Base-by-base conservation (phyloP, 176 grass and related monocot species). In the Chrysopogon serrulatus region DNA sequence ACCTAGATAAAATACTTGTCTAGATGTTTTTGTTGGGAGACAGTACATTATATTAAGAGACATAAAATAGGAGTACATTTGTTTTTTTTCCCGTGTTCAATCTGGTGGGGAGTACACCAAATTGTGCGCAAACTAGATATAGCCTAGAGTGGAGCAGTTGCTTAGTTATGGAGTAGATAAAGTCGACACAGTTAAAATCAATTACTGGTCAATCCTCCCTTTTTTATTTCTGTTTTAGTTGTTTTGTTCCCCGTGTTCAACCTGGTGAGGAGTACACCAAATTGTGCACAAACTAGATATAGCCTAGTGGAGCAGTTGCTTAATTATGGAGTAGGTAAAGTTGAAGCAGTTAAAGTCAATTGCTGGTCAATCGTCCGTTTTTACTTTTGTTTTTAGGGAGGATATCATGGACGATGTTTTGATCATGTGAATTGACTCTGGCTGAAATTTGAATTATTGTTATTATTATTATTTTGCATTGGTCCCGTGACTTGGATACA, bases 141-240 rank as follows among this genome's bases (percentile, higher is more conserved):
- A n/a, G 57, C 30, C 34, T 82, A n/a, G n/a, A 59, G 27, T 87
- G 30, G 71, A 84, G 67, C 47, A 26, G 19, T 68, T 86, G 60
- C n/a, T 26, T 47, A 74, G 11, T 11, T 23, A 24, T 43, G 35
- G 36, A 71, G n/a, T n/a, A n/a, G 74, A 64, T 57, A 68, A n/a
- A n/a, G 35, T 77, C 71, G 79, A 51, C 28, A 34, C 35, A 60
- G 79, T 71, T 71, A 69, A 66, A 49, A 1, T 59, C 42, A 6
- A 7, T n/a, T 40, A 60, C 3, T 33, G 8, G 9, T 35, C 35
- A 35, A 56, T 53, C 13, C 24, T 36, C n/a, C 45, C 30, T 8
- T 63, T 24, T 10, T 68, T 68, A 3, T 15, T 44, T 67, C 37
- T 35, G 30, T 66, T 78, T 63, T 32, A n/a, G n/a, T 41, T 43